Percentiles rank a stretch among this genome's conserved stretches.
Evolutionary conservation across 768 basidiomycete genomes (phyloP).

Genomic region (Russula sp.): DNA sequence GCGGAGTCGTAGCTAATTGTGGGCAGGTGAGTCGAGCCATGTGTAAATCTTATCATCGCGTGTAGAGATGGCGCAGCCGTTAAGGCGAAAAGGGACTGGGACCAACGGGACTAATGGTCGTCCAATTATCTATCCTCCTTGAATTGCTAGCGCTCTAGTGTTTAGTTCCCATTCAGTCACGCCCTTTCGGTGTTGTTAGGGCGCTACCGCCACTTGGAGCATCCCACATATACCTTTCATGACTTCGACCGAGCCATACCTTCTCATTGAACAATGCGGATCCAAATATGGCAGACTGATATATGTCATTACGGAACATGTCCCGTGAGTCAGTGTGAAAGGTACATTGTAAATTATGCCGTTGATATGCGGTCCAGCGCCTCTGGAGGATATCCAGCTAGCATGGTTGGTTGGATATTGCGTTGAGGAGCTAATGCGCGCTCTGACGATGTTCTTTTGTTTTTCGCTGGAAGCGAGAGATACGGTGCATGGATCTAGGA

Average conservation of each 20-base stretch:
- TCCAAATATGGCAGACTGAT: conserved; percentile 38
- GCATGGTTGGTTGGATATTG: conserved; percentile 29
- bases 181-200: conserved; percentile 14
- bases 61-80: neutral
- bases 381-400: conserved; percentile 31
- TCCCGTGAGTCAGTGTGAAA: conserved; percentile 32
- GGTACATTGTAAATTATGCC: conserved; percentile 18
- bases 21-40: conserved; percentile 14
- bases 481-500: conserved; percentile 40
- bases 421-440: conserved; percentile 4
- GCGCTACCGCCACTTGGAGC: conserved; percentile 19
- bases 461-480: conserved; percentile 32
- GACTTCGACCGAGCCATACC: conserved; percentile 31
- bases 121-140: conserved; percentile 6
- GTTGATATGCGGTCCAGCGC: conserved; percentile 28
- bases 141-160: conserved; percentile 16
- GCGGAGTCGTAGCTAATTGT: conserved; percentile 8
- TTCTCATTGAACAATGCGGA: conserved; percentile 39
- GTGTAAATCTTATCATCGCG: conserved; percentile 14
- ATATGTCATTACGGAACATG: conserved; percentile 40
- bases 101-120: neutral
- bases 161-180: conserved; percentile 17
- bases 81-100: neutral
- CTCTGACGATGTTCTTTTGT: conserved; percentile 12
- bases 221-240: conserved; percentile 26